Conservation (phyloP, 139 green algal genomes). For the Chlorella vulgaris region DNA sequence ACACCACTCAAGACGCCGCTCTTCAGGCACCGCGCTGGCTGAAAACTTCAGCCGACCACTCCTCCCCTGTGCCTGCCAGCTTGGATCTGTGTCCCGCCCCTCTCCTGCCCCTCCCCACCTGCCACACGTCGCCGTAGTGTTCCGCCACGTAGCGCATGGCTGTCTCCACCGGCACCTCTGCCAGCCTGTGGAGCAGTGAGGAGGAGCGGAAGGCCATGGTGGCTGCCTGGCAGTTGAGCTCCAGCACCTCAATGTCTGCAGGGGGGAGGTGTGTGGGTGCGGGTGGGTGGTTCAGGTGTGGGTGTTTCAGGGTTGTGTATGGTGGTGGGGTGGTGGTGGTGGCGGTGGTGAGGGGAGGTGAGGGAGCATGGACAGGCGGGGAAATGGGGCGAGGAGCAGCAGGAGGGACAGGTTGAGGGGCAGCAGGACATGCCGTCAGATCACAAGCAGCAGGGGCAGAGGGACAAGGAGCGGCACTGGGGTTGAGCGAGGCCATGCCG, state of each 20-base stretch:
- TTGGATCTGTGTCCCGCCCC: neutral
- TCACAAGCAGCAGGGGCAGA: no score
- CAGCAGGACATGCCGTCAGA: no score
- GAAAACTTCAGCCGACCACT: no score
- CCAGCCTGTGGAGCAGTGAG: conserved; percentile 12
- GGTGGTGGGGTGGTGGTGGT: no score
- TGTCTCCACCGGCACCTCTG: conserved; percentile 12
- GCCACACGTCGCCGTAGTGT: conserved; percentile 8
- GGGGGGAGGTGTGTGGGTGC: neutral
- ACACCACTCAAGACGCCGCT: neutral
- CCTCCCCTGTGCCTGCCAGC: neutral
- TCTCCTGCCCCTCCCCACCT: neutral
- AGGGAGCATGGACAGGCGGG: no score
- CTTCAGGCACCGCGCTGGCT: no score
- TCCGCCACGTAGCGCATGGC: conserved; percentile 18
- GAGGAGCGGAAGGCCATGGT: conserved; percentile 14
- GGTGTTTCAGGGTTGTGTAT: no score
- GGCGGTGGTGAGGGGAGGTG: no score
- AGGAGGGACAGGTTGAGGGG: no score
- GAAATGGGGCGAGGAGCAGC: no score
- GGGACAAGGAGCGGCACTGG: no score
- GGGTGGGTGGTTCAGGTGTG: neutral
- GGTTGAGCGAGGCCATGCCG: no score
- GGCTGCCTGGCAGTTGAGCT: conserved; percentile 32
- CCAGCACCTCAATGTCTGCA: conserved; percentile 25